Evolutionary conservation across 129 eudicot genomes (phyloP).

Genomic region (Helianthus tuberosus): DNA sequence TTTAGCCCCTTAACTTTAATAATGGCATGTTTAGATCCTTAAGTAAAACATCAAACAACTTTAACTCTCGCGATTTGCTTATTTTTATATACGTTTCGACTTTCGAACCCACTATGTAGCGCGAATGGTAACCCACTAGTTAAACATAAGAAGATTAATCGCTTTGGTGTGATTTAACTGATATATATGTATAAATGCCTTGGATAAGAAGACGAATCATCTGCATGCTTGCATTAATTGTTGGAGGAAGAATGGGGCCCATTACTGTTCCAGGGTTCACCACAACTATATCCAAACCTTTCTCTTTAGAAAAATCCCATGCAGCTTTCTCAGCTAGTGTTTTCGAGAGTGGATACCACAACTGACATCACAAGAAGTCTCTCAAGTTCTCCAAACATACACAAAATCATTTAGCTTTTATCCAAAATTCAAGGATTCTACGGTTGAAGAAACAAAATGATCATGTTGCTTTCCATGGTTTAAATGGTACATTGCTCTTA

Average conservation of each 20-base stretch:
- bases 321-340: conserved; percentile 90
- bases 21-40: too few relatives aligned
- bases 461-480: conserved; percentile 16
- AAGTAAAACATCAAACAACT: too few relatives aligned
- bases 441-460: neutral
- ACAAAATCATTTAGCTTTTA: neutral
- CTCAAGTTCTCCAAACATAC: conserved; percentile 11
- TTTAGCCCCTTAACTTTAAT: too few relatives aligned
- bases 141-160: conserved; percentile 3
- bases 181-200: conserved; percentile 44
- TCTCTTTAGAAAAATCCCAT: conserved; percentile 86
- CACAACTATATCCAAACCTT: conserved; percentile 74
- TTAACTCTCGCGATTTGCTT: too few relatives aligned
- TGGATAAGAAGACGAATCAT: conserved; percentile 82
- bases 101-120: too few relatives aligned
- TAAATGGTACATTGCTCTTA: neutral
- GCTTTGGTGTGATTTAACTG: neutral
- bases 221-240: conserved; percentile 80
- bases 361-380: conserved; percentile 37
- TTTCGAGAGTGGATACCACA: conserved; percentile 94
- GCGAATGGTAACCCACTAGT: too few relatives aligned
- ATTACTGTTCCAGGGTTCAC: conserved; percentile 92
- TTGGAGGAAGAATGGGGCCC: conserved; percentile 91
- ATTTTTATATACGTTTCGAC: too few relatives aligned
- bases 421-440: neutral